Evolutionary conservation across 345 rosid species (phyloP).

Genomic region (Punica granatum): DNA sequence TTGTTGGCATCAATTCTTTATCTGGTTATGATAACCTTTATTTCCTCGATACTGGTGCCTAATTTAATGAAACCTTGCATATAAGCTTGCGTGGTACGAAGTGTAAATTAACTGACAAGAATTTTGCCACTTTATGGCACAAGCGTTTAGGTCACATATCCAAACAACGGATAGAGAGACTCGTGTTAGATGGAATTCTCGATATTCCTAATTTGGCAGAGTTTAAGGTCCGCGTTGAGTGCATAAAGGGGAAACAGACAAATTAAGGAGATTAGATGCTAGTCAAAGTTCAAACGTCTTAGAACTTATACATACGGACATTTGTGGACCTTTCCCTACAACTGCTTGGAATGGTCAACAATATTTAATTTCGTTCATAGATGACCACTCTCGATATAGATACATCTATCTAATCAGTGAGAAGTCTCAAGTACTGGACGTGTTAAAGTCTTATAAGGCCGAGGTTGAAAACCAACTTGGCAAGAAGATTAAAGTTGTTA

Average conservation of each 20-base stretch:
- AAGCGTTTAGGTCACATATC: slow-evolving; percentile 1
- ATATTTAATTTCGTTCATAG: background rate
- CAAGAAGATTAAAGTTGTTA: slow-evolving; percentile 8
- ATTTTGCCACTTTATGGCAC: background rate
- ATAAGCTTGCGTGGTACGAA: background rate
- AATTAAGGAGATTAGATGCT: slow-evolving; percentile 10
- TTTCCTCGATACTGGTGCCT: slow-evolving; percentile 9
- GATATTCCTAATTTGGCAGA: slow-evolving; percentile 9
- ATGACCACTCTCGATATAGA: slow-evolving; percentile 1
- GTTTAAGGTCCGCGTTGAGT: slow-evolving; percentile 5
- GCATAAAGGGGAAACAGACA: slow-evolving; percentile 15
- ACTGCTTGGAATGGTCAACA: slow-evolving; percentile 11
- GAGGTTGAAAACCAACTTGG: slow-evolving; percentile 1
- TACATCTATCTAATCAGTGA: slow-evolving; percentile 13
- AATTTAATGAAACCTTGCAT: slow-evolving; percentile 9
- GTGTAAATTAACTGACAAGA: slow-evolving; percentile 5
- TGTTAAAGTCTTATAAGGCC: background rate
- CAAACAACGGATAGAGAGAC: background rate
- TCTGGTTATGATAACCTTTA: slow-evolving; percentile 6
- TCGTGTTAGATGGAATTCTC: slow-evolving; percentile 8
- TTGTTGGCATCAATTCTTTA: background rate
- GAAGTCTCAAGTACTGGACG: slow-evolving; percentile 2
- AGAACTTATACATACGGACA: slow-evolving; percentile 13
- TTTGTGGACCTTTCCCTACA: slow-evolving; percentile 16
- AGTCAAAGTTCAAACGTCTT: slow-evolving; percentile 1